Evolutionary conservation across 2,329 filamentous ascomycete species (phyloP).

Genomic region (Thielaviopsis ethacetica): DNA sequence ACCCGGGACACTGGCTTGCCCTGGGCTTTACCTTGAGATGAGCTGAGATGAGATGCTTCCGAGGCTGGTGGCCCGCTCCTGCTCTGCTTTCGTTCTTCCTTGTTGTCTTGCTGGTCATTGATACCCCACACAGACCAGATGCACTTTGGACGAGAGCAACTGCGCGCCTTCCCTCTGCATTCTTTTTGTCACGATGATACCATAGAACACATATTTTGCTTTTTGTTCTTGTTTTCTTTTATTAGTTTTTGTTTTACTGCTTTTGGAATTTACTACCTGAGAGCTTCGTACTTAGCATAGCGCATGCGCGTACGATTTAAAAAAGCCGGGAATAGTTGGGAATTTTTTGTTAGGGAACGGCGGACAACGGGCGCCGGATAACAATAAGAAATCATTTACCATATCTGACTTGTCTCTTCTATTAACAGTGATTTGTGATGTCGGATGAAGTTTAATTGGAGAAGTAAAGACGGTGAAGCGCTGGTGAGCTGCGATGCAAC

Average conservation of each 20-base stretch:
- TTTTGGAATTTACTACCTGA: neutral
- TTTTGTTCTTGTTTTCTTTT: neutral
- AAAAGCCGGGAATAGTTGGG: neutral
- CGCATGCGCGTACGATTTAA: constrained; percentile 10
- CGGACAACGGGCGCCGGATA: constrained; percentile 11
- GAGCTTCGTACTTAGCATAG: constrained; percentile 11
- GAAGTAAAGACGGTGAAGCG: too few species aligned
- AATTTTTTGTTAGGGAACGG: constrained; percentile 2
- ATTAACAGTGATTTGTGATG: neutral
- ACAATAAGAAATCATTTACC: constrained; percentile 6
- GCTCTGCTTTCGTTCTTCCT: neutral
- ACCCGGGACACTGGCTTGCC: neutral
- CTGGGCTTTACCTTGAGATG: neutral
- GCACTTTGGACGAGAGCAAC: neutral
- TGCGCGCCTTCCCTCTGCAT: neutral
- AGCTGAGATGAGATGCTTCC: neutral
- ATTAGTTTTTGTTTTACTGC: neutral
- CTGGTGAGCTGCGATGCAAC: too few species aligned
- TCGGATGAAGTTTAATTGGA: too few species aligned
- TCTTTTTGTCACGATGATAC: constrained; percentile 3
- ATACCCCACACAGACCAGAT: neutral
- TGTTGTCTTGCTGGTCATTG: neutral
- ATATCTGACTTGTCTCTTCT: neutral
- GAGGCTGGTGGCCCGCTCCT: neutral
- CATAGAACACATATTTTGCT: constrained; percentile 2